Evolutionary conservation across 148 eudicot genomes (phyloP), one percentile per base, ranked within the genome.

Genomic region (Cornus kousa): DNA sequence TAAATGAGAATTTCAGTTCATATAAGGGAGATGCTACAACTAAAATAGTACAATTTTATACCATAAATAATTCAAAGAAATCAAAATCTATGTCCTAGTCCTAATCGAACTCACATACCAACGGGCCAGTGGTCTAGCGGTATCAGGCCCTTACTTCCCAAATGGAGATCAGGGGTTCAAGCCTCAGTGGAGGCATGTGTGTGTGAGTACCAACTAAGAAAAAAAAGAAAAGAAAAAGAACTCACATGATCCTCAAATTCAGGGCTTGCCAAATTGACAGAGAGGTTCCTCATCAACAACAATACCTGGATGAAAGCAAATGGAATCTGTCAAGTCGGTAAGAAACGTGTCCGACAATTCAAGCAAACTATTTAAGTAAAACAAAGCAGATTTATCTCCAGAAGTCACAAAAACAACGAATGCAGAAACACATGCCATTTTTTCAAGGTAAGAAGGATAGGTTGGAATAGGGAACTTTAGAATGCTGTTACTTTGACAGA

Each of bases 231-330:
- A 50, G 31, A 74, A 40, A 67, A 68, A 71, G 33, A 37, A 84
- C 97, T 90, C 87, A 92, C 98, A 79, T 88, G 88, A 80, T 88
- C 89, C 84, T 92, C 93, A 59, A 92, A 94, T 73, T 92, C 93
- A 67, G 98, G 98, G 86, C 90, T 92, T 65, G 77, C 62, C 82
- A 92, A 84, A 87, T 94, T 94, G 83, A 68, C 85, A 22, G 93
- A 76, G 16, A 94, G 87, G 81, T 92, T 94, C 82, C 82, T 88
- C 94, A 94, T 94, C 84, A 94, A 78, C 80, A 88, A 74, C 82
- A 91, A 24, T 37, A 77, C 90, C 98, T 94, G 94, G 69, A 79
- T 13, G 66, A 71, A 23, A 72, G 67, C 24, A 48, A 67, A 37
- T 16, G 23, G 14, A 53, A 78, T 10, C 23, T 37, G n/a, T 28